phyloP scores from a whole-genome alignment of 768 basidiomycete genomes.

The Lepiota brunneoincarnata region DNA sequence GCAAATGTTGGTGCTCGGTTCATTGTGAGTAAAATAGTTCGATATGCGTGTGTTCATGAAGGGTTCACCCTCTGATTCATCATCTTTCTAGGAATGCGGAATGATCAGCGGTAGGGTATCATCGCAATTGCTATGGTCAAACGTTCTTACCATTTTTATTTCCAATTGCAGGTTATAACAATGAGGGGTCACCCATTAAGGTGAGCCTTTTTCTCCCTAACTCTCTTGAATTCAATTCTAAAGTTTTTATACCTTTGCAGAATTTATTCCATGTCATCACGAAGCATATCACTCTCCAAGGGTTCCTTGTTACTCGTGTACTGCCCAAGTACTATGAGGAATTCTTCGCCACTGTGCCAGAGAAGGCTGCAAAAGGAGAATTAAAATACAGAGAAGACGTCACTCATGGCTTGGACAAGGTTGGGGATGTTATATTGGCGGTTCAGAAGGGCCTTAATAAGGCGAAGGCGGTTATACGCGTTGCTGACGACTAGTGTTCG shows the following conservation, averaged over 20 bases:
- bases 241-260: slow-evolving; percentile 16
- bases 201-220: slow-evolving; percentile 16
- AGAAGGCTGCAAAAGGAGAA: slow-evolving; percentile 35
- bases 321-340: slow-evolving; percentile 26
- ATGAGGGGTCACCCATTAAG: slow-evolving; percentile 23
- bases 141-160: neutral
- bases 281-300: slow-evolving; percentile 40
- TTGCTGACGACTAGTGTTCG: slow-evolving; percentile 24
- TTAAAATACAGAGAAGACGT: slow-evolving; percentile 47
- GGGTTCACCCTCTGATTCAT: neutral
- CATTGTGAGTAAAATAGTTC: slow-evolving; percentile 33
- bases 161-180: slow-evolving; percentile 28
- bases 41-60: neutral
- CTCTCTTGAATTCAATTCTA: neutral
- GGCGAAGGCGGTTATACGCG: slow-evolving; percentile 32
- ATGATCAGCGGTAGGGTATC: slow-evolving; percentile 26
- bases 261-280: slow-evolving; percentile 35
- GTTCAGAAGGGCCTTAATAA: slow-evolving; percentile 34
- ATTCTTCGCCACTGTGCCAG: slow-evolving; percentile 37
- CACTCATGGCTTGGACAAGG: slow-evolving; percentile 38
- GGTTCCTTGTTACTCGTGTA: slow-evolving; percentile 34
- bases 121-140: slow-evolving; percentile 14
- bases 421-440: slow-evolving; percentile 31
- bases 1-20: slow-evolving; percentile 46
- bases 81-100: slow-evolving; percentile 34